A percentile compares a stretch with the other conserved stretches of the same genome.
These are phyloP conservation scores for Penicillium coffeae DNA, from an alignment of 495 filamentous ascomycete genomes.

Conservation along the genomic window DNA sequence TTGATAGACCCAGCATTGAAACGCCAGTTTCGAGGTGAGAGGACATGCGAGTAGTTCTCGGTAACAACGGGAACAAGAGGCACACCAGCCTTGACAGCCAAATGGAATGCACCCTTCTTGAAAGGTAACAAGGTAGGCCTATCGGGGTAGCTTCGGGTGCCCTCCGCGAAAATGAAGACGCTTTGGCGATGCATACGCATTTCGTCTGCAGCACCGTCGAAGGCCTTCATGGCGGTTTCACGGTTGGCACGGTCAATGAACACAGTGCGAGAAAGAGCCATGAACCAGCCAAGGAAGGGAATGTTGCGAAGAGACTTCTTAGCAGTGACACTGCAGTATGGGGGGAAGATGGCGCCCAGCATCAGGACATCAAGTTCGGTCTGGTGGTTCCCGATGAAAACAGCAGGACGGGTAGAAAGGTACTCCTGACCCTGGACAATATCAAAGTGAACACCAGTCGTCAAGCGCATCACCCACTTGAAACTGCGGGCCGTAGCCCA, in stretches of 20 bases:
- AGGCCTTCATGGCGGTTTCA: slow-evolving; percentile 75
- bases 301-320: slow-evolving; percentile 76
- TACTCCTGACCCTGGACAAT: slow-evolving; percentile 63
- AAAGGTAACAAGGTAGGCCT: slow-evolving; percentile 80
- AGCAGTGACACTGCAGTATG: slow-evolving; percentile 87
- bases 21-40: slow-evolving; percentile 62
- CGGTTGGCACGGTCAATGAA: slow-evolving; percentile 91
- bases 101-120: slow-evolving; percentile 97
- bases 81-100: slow-evolving; percentile 90
- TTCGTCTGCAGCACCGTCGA: slow-evolving; percentile 74
- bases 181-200: slow-evolving; percentile 74
- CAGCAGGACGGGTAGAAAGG: slow-evolving; percentile 71
- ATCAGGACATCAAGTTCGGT: slow-evolving; percentile 91
- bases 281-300: slow-evolving; percentile 97
- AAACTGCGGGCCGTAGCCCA: slow-evolving; percentile 80
- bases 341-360: slow-evolving; percentile 81
- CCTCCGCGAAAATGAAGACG: slow-evolving; percentile 93
- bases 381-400: slow-evolving; percentile 93
- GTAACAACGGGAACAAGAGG: slow-evolving; percentile 85
- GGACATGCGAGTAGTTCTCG: slow-evolving; percentile 78
- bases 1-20: slow-evolving; percentile 77
- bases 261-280: slow-evolving; percentile 81
- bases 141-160: slow-evolving; percentile 83
- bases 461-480: slow-evolving; percentile 71
- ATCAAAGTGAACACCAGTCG: slow-evolving; percentile 76